A percentile compares a stretch with the other conserved stretches of the same genome.
Evolutionary conservation across 495 filamentous ascomycete species (phyloP).

Genomic region (Trichoderma gamsii): DNA sequence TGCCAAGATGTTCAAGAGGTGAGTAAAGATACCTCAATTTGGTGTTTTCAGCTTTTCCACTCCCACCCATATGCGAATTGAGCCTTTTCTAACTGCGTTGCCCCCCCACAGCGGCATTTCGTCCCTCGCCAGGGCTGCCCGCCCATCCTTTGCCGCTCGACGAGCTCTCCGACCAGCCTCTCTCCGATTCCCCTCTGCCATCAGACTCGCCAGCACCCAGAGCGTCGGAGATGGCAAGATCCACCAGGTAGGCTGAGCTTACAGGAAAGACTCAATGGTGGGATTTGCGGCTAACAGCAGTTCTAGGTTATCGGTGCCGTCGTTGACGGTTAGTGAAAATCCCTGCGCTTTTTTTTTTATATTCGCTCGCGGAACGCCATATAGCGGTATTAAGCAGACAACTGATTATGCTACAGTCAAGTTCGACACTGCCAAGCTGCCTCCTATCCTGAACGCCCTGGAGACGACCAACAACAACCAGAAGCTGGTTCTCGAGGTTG

Average conservation of each 20-base stretch:
- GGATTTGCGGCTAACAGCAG: constrained; percentile 37
- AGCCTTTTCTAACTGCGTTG: constrained; percentile 38
- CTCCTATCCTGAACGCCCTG: constrained; percentile 95
- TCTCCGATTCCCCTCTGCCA: constrained; percentile 53
- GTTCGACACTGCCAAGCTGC: constrained; percentile 91
- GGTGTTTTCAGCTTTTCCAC: constrained; percentile 19
- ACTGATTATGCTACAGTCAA: constrained; percentile 48
- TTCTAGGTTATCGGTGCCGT: constrained; percentile 62
- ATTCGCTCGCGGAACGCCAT: neutral
- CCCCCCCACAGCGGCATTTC: constrained; percentile 62
- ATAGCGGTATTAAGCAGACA: neutral
- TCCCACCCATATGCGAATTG: constrained; percentile 32
- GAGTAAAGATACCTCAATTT: constrained; percentile 31
- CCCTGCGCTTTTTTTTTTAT: constrained; percentile 13
- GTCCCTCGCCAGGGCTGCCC: constrained; percentile 71
- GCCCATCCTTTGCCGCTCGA: constrained; percentile 61
- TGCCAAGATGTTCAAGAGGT: constrained; percentile 87
- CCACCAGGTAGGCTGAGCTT: constrained; percentile 63
- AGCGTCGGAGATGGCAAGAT: constrained; percentile 68
- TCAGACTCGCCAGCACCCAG: constrained; percentile 66
- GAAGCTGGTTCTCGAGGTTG: constrained; percentile 93
- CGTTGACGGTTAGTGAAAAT: constrained; percentile 59
- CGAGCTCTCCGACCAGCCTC: constrained; percentile 61
- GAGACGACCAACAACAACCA: constrained; percentile 84
- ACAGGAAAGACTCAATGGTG: constrained; percentile 41